Evolutionary conservation across 352 stramenopile species (phyloP).

Genomic region (Poterioochromonas sp.): DNA sequence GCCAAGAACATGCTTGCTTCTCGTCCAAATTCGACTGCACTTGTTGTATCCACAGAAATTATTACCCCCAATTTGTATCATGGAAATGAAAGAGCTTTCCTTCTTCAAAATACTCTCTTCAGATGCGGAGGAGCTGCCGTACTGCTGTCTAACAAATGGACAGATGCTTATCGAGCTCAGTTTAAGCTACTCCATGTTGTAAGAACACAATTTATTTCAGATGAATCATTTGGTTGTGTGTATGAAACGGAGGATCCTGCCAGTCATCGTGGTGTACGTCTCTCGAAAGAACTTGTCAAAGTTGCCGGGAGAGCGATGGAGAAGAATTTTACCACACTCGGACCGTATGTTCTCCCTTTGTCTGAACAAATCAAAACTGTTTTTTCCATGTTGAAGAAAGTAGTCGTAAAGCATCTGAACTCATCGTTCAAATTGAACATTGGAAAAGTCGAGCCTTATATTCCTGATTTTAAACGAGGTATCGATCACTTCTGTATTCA

Average conservation of each 20-base stretch:
- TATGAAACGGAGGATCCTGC: constrained; percentile 52
- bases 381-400: constrained; percentile 47
- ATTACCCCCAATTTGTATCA: constrained; percentile 74
- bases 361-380: constrained; percentile 63
- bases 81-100: constrained; percentile 59
- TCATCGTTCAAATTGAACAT: neutral
- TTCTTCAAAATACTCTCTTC: constrained; percentile 73
- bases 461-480: constrained; percentile 72
- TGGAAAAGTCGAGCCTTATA: constrained; percentile 54
- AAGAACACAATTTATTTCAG: constrained; percentile 52
- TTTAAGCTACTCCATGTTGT: constrained; percentile 74
- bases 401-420: constrained; percentile 48
- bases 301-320: constrained; percentile 72
- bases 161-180: constrained; percentile 60
- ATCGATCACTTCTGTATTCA: constrained; percentile 80
- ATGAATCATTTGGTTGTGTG: constrained; percentile 27
- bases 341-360: constrained; percentile 62
- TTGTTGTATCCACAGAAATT: constrained; percentile 72
- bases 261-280: constrained; percentile 53
- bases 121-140: constrained; percentile 49
- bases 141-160: constrained; percentile 61
- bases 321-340: constrained; percentile 70
- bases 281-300: constrained; percentile 73
- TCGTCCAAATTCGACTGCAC: constrained; percentile 52
- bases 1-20: constrained; percentile 56